Conservation (phyloP, 352 stramenopile species). For the Phytophthora chlamydospora region DNA sequence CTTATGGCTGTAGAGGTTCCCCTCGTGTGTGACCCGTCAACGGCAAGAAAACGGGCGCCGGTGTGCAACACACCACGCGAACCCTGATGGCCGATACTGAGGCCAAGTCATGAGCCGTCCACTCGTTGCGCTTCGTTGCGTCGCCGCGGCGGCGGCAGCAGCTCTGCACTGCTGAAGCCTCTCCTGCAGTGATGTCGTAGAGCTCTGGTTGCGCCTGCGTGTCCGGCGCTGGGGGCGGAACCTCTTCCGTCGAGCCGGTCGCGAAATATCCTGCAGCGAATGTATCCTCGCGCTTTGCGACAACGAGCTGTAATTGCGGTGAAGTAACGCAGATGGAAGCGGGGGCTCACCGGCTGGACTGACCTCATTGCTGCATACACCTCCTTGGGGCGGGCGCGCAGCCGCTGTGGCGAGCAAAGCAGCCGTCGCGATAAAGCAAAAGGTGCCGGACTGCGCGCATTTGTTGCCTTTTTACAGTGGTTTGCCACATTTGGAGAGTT, state of each 20-base stretch:
- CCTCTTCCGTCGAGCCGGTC: not conserved
- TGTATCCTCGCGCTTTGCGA: conserved; percentile 5
- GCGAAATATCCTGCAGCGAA: conserved; percentile 14
- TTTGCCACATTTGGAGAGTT: too few relatives aligned
- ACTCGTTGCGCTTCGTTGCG: conserved; percentile 20
- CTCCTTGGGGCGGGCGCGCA: too few relatives aligned
- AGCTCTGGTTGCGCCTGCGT: too few relatives aligned
- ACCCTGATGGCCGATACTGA: conserved; percentile 15
- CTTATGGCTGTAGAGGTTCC: conserved; percentile 22
- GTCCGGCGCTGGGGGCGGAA: not conserved
- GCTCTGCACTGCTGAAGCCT: conserved; percentile 1
- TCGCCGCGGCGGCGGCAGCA: conserved; percentile 2
- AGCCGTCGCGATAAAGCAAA: conserved; percentile 2
- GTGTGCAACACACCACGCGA: conserved; percentile 23
- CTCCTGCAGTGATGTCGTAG: too few relatives aligned
- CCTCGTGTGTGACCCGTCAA: conserved; percentile 9
- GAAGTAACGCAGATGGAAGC: not conserved
- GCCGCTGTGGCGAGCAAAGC: not conserved
- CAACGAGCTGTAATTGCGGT: not conserved
- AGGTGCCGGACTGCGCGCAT: conserved; percentile 6
- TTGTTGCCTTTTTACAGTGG: conserved; percentile 4
- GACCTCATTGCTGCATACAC: conserved; percentile 5
- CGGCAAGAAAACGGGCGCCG: conserved; percentile 16
- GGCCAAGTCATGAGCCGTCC: conserved; percentile 10
- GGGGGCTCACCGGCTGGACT: conserved; percentile 4